Percentiles rank a stretch among this genome's conserved stretches.
These are phyloP conservation scores for Scutellaria minor DNA, from an alignment of 257 asterid genomes.

Conservation along the genomic window DNA sequence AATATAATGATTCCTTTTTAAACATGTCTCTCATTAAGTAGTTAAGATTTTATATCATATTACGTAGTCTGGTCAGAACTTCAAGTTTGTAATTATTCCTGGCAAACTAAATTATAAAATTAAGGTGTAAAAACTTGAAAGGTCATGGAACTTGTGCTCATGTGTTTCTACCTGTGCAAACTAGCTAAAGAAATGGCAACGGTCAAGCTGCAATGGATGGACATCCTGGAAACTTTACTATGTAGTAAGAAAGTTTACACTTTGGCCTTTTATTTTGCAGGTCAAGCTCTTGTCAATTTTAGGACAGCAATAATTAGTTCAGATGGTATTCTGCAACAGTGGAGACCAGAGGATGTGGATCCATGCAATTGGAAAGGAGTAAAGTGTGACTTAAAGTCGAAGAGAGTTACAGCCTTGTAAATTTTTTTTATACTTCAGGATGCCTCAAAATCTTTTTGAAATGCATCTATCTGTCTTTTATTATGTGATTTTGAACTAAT, in stretches of 20 bases:
- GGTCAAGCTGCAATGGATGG: constrained; percentile 8
- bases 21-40: constrained; percentile 12
- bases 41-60: not conserved
- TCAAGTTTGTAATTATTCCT: not conserved
- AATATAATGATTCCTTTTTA: not conserved
- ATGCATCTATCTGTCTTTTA: constrained; percentile 22
- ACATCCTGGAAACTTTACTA: constrained; percentile 3
- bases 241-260: constrained; percentile 28
- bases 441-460: not conserved
- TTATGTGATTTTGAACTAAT: too few relatives aligned
- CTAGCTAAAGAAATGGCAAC: constrained; percentile 12
- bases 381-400: constrained; percentile 69
- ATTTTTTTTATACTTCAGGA: constrained; percentile 37
- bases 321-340: constrained; percentile 65
- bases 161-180: constrained; percentile 24
- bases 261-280: constrained; percentile 44
- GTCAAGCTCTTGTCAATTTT: constrained; percentile 82
- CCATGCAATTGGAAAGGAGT: constrained; percentile 92
- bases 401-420: constrained; percentile 78
- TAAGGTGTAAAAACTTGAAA: constrained; percentile 8
- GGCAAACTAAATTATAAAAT: constrained; percentile 7
- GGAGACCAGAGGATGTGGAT: constrained; percentile 87
- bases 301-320: constrained; percentile 65
- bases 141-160: constrained; percentile 15
- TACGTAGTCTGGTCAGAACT: not conserved